Base-by-base conservation (phyloP, 139 green algal species). In the Astrephomene gubernaculifera region DNA sequence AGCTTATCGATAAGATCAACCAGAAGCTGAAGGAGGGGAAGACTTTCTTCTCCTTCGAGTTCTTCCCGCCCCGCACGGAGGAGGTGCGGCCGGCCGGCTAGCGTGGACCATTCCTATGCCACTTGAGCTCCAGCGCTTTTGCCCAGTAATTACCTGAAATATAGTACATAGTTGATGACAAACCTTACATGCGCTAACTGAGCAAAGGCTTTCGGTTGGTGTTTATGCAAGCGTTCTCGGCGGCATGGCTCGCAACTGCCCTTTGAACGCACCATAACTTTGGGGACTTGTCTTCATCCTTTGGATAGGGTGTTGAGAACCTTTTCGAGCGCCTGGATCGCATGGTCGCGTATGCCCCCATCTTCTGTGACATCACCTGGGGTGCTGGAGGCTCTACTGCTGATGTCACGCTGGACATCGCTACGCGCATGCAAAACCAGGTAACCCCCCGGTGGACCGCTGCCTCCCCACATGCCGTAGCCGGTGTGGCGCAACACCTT, bases 291-390 rank as follows among this genome's bases (percentile, higher is more conserved):
- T n/a, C n/a, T n/a, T n/a, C n/a, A n/a, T n/a, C n/a, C n/a, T n/a
- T n/a, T n/a, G n/a, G n/a, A 25, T 88, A 98, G 93, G 97, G 97
- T 22, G 94, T 99, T 43, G 92, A 97, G 72, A 99, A 99, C 89
- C 86, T 99, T 68, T 96, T 97, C 67, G 95, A 98, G 72, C 88
- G 97, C 2, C 95, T 98, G 92, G 92, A 97, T 41, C 88, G 95
- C 41, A 98, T 99, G 96, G 95, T 90, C 4, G 85, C 94, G 2
- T 89, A 95, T 73, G 90, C 91, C 25, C 97, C 97, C 24, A 87
- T 89, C 0, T 99, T 99, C 83, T 99, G 97, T 82, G 97, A 99
- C 86, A 99, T 99, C 89, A 99, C 97, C 21, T 99, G 97, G 97
- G 97, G 97, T n/a, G 97, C 97, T 21, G 97, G 97, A 39, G 97